Evolutionary conservation across 768 basidiomycete genomes (phyloP).

Genomic region (Astraeus odoratus): DNA sequence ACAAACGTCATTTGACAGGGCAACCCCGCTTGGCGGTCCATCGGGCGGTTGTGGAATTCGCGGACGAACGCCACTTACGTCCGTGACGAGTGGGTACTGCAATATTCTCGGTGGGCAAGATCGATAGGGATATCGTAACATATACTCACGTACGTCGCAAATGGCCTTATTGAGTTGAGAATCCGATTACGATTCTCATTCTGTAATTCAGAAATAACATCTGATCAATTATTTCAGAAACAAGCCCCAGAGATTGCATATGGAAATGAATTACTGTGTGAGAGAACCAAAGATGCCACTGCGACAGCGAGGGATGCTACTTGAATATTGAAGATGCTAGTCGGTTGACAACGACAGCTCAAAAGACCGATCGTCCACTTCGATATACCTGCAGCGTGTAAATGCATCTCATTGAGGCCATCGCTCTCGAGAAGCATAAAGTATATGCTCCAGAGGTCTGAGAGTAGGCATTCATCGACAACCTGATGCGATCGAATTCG

Average conservation of each 20-base stretch:
- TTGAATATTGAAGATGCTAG: constrained; percentile 7
- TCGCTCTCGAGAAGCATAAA: constrained; percentile 58
- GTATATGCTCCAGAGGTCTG: constrained; percentile 52
- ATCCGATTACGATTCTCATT: constrained; percentile 35
- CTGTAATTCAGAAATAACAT: constrained; percentile 32
- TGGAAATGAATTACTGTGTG: constrained; percentile 30
- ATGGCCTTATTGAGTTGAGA: constrained; percentile 36
- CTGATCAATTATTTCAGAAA: constrained; percentile 27
- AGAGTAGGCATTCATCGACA: constrained; percentile 22
- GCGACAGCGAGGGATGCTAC: constrained; percentile 23
- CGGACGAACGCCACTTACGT: constrained; percentile 23
- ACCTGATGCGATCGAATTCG: constrained; percentile 34
- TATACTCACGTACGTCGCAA: constrained; percentile 27
- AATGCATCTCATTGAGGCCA: constrained; percentile 39
- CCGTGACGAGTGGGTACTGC: constrained; percentile 15
- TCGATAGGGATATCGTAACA: constrained; percentile 6
- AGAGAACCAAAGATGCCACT: constrained; percentile 29
- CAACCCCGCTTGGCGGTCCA: constrained; percentile 11
- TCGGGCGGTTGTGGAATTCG: constrained; percentile 15
- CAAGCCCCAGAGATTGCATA: constrained; percentile 17
- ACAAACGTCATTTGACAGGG: constrained; percentile 4
- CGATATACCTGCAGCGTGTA: constrained; percentile 35
- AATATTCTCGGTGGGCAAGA: constrained; percentile 14
- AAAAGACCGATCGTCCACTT: constrained; percentile 21
- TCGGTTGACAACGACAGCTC: constrained; percentile 8